phyloP scores from a whole-genome alignment of 768 basidiomycete genomes.

The Leccinellum luteum region DNA sequence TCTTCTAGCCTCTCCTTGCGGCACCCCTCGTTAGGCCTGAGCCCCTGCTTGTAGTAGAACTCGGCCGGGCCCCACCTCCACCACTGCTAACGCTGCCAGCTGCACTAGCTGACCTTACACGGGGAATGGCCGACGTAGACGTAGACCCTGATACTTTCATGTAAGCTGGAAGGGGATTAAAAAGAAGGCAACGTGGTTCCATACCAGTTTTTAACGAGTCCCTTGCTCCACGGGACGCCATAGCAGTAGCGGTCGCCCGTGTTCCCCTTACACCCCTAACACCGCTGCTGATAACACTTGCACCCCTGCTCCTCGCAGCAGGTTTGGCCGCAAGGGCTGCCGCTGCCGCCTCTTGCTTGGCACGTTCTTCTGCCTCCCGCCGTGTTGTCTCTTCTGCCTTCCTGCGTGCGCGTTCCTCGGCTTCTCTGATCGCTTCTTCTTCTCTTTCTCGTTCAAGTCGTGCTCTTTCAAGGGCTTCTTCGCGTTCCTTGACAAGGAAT shows the following conservation, averaged over 20 bases:
- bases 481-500: constrained; percentile 43
- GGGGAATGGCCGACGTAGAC: constrained; percentile 16
- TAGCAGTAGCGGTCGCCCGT: constrained; percentile 47
- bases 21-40: constrained; percentile 25
- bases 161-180: constrained; percentile 7
- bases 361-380: constrained; percentile 48
- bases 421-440: constrained; percentile 39
- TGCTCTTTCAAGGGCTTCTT: constrained; percentile 28
- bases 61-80: constrained; percentile 20
- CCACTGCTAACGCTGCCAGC: constrained; percentile 19
- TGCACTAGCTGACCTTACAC: constrained; percentile 27
- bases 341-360: constrained; percentile 46
- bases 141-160: constrained; percentile 8
- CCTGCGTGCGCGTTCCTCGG: constrained; percentile 33
- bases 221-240: constrained; percentile 43
- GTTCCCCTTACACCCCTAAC: constrained; percentile 74
- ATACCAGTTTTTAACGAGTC: constrained; percentile 40
- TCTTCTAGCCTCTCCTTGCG: constrained; percentile 23
- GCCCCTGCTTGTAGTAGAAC: constrained; percentile 25
- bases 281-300: constrained; percentile 46
- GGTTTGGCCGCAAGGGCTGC: constrained; percentile 32
- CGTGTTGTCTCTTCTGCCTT: constrained; percentile 35
- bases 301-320: constrained; percentile 43
- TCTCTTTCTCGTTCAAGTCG: constrained; percentile 37
- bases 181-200: constrained; percentile 1